Base-by-base conservation (phyloP, 352 stramenopile genomes). In the Globisporangium uncinulatum region DNA sequence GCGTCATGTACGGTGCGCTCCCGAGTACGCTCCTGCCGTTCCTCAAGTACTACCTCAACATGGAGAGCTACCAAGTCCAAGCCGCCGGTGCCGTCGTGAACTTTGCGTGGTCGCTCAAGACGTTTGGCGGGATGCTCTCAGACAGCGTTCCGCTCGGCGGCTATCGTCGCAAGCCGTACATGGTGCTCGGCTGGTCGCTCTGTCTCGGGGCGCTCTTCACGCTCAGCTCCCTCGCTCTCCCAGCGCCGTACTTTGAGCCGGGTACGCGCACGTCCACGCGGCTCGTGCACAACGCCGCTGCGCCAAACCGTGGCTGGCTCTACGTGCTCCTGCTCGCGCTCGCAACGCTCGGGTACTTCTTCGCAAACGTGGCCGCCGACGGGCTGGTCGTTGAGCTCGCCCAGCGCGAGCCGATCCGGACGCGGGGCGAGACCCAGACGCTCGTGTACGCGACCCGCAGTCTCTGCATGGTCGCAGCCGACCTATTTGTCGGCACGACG, bases 301-400 rank as follows among this genome's bases (percentile, higher is more conserved):
- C 69, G 10, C 57, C 41, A 36, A 36, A 67, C 29, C 32, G 49
- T 6, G 80, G 72, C 24, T 88, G 71, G 72, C 72, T 66, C 44
- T 94, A 90, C 59, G 63, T 87, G 15, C 32, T 92, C 36, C 64
- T 71, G 24, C 86, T 97, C 72, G 77, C 86, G 15, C 20, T 93
- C 10, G 87, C 85, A 0, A 95, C 83, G 20, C 65, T 95, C 13
- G 88, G 88, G 1, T 95, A 92, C 51, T 87, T 96, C 37, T 74
- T 95, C 51, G 84, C 87, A 5, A 92, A 95, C 66, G 79, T 94
- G 0, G 79, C 86, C 29, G 77, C 82, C 15, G 88, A 97, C 65
- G 88, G 77, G 0, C 74, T 94, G 51, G 66, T 89, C 41, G 79
- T 96, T 29, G 79, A 92, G 50, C 61, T 87, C 24, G 75, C 71